Conservation (phyloP, 2,329 filamentous ascomycete species). For the Aspergillus puulaauensis region DNA sequence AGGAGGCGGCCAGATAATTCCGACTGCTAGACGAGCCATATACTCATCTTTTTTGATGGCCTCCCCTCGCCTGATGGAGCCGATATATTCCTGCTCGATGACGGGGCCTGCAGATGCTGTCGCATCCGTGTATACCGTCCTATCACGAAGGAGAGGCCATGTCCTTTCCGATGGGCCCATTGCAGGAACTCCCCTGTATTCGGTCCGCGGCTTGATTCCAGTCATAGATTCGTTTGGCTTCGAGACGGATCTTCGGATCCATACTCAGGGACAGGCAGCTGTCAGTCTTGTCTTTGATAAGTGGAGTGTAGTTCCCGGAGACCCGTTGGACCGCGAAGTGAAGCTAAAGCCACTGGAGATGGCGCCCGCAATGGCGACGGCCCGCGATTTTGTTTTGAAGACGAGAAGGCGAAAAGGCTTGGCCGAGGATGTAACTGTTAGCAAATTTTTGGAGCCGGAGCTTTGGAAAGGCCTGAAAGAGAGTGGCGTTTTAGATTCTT, state of each 20-base stretch:
- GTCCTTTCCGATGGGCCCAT: conserved; percentile 93
- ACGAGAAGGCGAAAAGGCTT: conserved; percentile 89
- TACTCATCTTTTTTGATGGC: conserved; percentile 98
- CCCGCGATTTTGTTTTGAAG: conserved; percentile 95
- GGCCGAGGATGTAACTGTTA: conserved; percentile 91
- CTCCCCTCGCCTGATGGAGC: conserved; percentile 93
- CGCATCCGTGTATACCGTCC: conserved; percentile 84
- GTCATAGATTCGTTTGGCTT: conserved; percentile 98
- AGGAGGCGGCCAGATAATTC: conserved; percentile 95
- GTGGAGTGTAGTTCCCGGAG: conserved; percentile 94
- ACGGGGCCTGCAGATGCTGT: conserved; percentile 89
- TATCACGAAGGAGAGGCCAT: conserved; percentile 84
- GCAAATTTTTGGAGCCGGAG: conserved; percentile 94
- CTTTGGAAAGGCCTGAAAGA: conserved; percentile 85
- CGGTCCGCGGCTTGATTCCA: conserved; percentile 84
- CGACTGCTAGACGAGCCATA: conserved; percentile 85
- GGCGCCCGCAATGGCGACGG: conserved; percentile 82
- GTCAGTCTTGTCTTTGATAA: conserved; percentile 91
- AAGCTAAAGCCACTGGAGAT: conserved; percentile 82
- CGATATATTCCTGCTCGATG: conserved; percentile 89
- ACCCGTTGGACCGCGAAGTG: conserved; percentile 86
- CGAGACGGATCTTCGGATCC: conserved; percentile 93
- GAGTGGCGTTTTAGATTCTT: conserved; percentile 76
- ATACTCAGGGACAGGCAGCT: conserved; percentile 89
- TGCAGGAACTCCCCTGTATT: conserved; percentile 89